Evolutionary conservation across 495 filamentous ascomycete genomes (phyloP), one percentile per base, ranked within the genome.

Genomic region (Xylaria sp.): DNA sequence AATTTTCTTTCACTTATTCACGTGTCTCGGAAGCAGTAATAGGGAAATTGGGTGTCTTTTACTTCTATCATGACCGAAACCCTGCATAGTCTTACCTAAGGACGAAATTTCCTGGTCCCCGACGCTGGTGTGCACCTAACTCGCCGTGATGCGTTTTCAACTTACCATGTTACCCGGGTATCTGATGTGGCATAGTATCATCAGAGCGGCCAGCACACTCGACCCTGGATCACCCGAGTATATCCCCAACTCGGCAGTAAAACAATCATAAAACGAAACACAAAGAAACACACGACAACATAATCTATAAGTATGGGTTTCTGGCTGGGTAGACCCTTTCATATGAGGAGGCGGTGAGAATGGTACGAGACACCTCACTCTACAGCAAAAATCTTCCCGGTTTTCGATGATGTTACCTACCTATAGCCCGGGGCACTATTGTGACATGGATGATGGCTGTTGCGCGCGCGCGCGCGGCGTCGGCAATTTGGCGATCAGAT

Each of bases 401-500:
- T 21, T 24, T 11, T 11, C 26, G 44, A 24, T 3, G 31, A 52
- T 24, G 26, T 37, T 37, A 37, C 35, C 62, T 33, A 40, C n/a
- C 35, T 55, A 55, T 67, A 67, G 29, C 19, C 33, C 31, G 64
- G 64, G 4, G 29, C 62, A 40, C 29, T 66, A 66, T 50, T 50
- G 62, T 4, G 31, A 35, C 64, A 53, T 53, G 46, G 46, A 67
- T 67, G 33, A 15, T 50, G 64, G 33, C 24, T 37, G 57, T 59
- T 59, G 64, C 33, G 48, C 41, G 46, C 33, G 48, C 41, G 46
- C 33, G 64, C 19, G 64, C 19, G 9, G 48, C 46, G 14, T 53
- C n/a, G 64, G 46, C 48, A 41, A 53, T 19, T 55, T 67, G 35
- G 64, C 35, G 48, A 55, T 67, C 64, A 67, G 64, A n/a, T 67